Evolutionary conservation across 2,329 filamentous ascomycete species (phyloP).

Genomic region (Epichloe festucae): DNA sequence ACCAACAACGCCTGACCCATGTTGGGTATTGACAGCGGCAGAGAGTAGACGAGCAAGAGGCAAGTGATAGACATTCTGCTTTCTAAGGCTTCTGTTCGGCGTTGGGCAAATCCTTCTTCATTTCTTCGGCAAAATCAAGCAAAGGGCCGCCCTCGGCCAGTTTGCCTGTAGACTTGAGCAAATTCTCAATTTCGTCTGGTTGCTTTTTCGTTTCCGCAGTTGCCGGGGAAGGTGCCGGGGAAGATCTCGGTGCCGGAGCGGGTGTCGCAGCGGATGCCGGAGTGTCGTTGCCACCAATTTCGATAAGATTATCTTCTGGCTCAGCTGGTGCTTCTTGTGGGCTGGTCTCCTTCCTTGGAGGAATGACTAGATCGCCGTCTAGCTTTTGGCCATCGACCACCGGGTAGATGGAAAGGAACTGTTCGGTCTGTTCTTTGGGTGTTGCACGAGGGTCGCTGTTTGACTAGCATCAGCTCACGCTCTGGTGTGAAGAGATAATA

Average conservation of each 20-base stretch:
- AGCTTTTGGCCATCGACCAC: slow-evolving; percentile 65
- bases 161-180: slow-evolving; percentile 35
- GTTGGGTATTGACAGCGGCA: not conserved
- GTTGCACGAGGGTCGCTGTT: slow-evolving; percentile 30
- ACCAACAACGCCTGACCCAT: slow-evolving; percentile 5
- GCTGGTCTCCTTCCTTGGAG: slow-evolving; percentile 22
- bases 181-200: slow-evolving; percentile 26
- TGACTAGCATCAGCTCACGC: slow-evolving; percentile 8
- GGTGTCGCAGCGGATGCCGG: not conserved
- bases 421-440: slow-evolving; percentile 59
- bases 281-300: slow-evolving; percentile 33
- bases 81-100: slow-evolving; percentile 1
- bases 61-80: not conserved
- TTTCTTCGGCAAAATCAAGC: slow-evolving; percentile 42
- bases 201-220: slow-evolving; percentile 1
- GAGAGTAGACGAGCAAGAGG: not conserved
- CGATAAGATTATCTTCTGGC: slow-evolving; percentile 34
- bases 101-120: slow-evolving; percentile 36
- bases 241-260: not conserved
- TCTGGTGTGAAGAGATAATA: not conserved
- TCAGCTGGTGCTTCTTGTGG: slow-evolving; percentile 7
- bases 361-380: slow-evolving; percentile 41
- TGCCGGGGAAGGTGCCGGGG: not conserved
- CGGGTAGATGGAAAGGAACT: slow-evolving; percentile 77
- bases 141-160: slow-evolving; percentile 32